Base-by-base conservation (phyloP, 2,329 filamentous ascomycete species). In the Harringtonia lauricola region DNA sequence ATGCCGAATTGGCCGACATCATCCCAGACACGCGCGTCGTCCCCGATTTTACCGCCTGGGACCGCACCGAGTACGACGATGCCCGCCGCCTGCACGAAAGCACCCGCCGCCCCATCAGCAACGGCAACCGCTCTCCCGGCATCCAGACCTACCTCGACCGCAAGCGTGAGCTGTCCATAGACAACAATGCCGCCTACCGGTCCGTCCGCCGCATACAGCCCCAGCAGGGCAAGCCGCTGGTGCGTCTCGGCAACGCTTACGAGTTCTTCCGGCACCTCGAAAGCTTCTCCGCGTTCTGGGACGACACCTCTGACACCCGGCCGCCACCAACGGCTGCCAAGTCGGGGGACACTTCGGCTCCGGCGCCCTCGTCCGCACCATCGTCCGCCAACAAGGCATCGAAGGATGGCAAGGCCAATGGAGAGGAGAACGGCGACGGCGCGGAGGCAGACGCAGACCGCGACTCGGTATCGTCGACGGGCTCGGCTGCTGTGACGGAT, bases 201-300 rank as follows among this genome's bases (percentile, higher is more conserved):
- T 75, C 74, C 2, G 70, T 81, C 43, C 71, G 76, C 21, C 70
- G 78, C 36, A 63, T 80, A n/a, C 66, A 68, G 7, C 62, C 72
- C 1, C 37, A 68, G 29, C 68, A 67, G 34, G 78, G 76, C 34
- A 69, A 71, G 52, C 61, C 66, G 37, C 64, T 71, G 30, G 67
- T 70, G 26, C 71, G 76, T 8, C 59, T 82, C 8, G 78, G 78
- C 14, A 80, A 79, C 51, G 70, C 74, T 6, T 81, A 80, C 52
- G 78, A 81, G 57, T 81, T 82, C 58, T 82, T 73, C 60, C 74
- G 74, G 42, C 73, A 76, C 51, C 64, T 82, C 18, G 78, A 82
- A 52, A 57, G 67, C 22, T 69, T 79, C 54, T 72, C 75, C 2
- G 54, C 64, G 1, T 81, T 69, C 53, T 82, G 78, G 78, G 73